Base-by-base conservation (phyloP, 306 rosid species). In the Dryas alaskensis region DNA sequence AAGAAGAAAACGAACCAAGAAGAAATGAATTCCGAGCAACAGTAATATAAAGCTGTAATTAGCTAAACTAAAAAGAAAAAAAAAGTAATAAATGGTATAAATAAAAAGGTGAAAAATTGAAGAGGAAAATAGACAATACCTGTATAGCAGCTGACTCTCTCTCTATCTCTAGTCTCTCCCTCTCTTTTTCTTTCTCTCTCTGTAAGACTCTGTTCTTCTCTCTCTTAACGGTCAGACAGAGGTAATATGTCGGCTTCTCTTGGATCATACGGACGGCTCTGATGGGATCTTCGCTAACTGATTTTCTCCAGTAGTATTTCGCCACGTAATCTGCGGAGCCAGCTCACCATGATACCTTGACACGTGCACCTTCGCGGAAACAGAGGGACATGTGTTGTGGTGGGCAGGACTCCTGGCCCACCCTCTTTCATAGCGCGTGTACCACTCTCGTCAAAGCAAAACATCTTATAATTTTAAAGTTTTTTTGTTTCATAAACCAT, bases 351-450 rank as follows among this genome's bases (percentile, higher is more conserved):
- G 76, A 80, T 79, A 81, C 87, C 69, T 81, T 80, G 92, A 85
- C 97, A 86, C 97, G 97, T 87, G 97, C 93, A 80, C 78, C 53
- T 84, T 89, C 83, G 78, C 66, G 84, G 96, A 75, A 86, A 87
- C 89, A 73, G 68, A 77, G 86, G 77, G 60, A 16, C 16, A 3
- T 27, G n/a, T 43, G 46, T 49, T 27, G 42, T 42, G 66, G 39
- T 50, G 3, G 64, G 76, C 60, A n/a, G 9, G 50, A 25, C 39
- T 39, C 8, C 12, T 8, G 43, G 5, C 53, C 75, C 60, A 39
- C 73, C 8, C 66, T 44, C 45, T 9, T 10, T 2, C 1, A 5
- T 0, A 9, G 81, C 80, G 61, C 77, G 85, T 84, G 79, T 63
- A 50, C 4, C 7, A 0, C n/a, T 60, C 31, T 27, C 31, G 31